Evolutionary conservation across 2,329 filamentous ascomycete species (phyloP), one percentile per base, ranked within the genome.

Genomic region (Ampelomyces quisqualis): DNA sequence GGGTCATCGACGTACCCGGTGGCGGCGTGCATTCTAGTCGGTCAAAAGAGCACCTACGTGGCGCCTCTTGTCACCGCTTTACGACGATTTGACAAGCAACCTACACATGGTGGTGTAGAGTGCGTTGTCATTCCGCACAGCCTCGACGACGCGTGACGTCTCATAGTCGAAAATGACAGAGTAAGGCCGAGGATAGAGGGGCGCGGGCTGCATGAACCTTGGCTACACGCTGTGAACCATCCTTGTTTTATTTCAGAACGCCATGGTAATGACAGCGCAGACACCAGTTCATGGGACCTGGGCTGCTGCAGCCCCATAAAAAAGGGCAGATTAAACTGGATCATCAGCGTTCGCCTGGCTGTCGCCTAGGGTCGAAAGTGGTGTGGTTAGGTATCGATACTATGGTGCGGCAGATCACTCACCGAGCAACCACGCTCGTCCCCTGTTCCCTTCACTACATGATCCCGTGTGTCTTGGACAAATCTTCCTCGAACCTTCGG

Each of bases 1-100:
- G 40, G 48, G 51, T 51, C 37, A 54, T 46, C 42, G 58, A 63
- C 60, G 58, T 61, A 63, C 45, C 14, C 29, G 47, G 40, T 31
- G 34, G 38, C 34, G 43, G 37, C 35, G 27, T 40, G 36, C 47
- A 43, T 40, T 26, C 40, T 45, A 46, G 53, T 58, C 56, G 56
- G 54, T 57, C 50, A 59, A 57, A 33, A 38, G 27, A 13, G 22
- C 38, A 39, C 46, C 45, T 55, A 60, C 57, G 57, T 60, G 57
- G 53, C 55, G 47, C 38, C 56, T 50, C 46, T 46, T 57, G 57
- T 57, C 55, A 58, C 52, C 34, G 45, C 49, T 38, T 28, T 34
- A 34, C 26, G 24, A 28, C 6, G 18, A 32, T 31, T 32, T 40
- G 27, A 32, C 24, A 35, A 32, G 33, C 45, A 41, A 38, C 38